Evolutionary conservation across 345 rosid genomes (phyloP).

Genomic region (Hibiscus tridactylites): DNA sequence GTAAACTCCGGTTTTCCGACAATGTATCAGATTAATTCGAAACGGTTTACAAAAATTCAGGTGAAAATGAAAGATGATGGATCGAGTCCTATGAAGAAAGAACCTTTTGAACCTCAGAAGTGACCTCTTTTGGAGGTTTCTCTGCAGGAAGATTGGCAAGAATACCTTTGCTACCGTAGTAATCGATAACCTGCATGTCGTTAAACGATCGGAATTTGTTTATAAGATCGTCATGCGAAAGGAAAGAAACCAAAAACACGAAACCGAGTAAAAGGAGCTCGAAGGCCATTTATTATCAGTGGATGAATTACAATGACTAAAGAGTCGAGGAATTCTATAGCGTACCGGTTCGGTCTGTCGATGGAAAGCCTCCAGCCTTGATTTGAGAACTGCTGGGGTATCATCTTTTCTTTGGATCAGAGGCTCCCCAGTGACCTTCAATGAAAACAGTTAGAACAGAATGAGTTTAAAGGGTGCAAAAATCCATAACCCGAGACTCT

Average conservation of each 20-base stretch:
- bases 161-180: slow-evolving; percentile 55
- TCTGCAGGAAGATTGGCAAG: slow-evolving; percentile 64
- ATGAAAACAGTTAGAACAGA: neutral
- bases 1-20: neutral
- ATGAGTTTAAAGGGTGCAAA: neutral
- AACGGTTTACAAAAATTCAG: neutral
- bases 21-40: neutral
- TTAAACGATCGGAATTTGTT: neutral
- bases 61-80: neutral
- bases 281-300: neutral
- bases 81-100: slow-evolving; percentile 30
- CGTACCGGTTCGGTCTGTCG: slow-evolving; percentile 76
- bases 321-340: neutral
- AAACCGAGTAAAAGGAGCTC: neutral
- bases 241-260: neutral
- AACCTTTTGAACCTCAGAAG: slow-evolving; percentile 69
- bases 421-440: slow-evolving; percentile 73
- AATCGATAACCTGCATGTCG: slow-evolving; percentile 55
- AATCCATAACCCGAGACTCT: neutral
- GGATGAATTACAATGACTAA: neutral
- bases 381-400: slow-evolving; percentile 66
- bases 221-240: neutral
- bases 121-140: slow-evolving; percentile 68
- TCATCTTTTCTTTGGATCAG: slow-evolving; percentile 88
- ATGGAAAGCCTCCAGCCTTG: slow-evolving; percentile 77